These are phyloP conservation scores for Imleria badia DNA, from an alignment of 768 basidiomycete genomes.

Conservation along the genomic window DNA sequence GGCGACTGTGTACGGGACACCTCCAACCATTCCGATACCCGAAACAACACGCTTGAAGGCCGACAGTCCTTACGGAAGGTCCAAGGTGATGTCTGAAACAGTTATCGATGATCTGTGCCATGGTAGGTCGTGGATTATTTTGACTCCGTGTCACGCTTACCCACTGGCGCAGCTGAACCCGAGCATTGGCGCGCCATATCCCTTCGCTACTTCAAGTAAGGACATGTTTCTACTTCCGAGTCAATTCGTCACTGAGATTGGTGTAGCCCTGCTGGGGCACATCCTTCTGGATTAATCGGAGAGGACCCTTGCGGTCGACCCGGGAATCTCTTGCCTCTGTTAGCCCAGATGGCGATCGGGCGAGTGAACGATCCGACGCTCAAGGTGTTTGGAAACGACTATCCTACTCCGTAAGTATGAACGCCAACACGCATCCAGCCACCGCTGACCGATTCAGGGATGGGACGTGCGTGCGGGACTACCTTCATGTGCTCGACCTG, in stretches of 20 bases:
- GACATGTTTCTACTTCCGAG: neutral
- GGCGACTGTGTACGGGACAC: conserved; percentile 97
- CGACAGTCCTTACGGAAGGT: conserved; percentile 92
- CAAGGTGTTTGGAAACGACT: conserved; percentile 95
- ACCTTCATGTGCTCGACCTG: conserved; percentile 90
- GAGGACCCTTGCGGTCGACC: conserved; percentile 97
- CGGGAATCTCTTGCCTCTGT: conserved; percentile 88
- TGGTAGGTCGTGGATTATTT: conserved; percentile 42
- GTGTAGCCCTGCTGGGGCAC: conserved; percentile 91
- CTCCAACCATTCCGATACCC: conserved; percentile 89
- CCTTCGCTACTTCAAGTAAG: conserved; percentile 95
- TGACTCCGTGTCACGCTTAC: conserved; percentile 1
- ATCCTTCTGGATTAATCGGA: conserved; percentile 92
- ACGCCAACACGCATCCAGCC: too few species aligned
- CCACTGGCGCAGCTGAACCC: conserved; percentile 53
- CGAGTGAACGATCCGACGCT: conserved; percentile 67
- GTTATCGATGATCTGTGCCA: conserved; percentile 87
- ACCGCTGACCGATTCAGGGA: conserved; percentile 50
- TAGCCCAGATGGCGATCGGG: conserved; percentile 94
- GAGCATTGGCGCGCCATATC: conserved; percentile 78
- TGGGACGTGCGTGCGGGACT: conserved; percentile 97
- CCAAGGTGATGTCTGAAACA: conserved; percentile 93
- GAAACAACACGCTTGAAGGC: conserved; percentile 86
- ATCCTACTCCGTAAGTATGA: conserved; percentile 77
- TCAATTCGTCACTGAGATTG: conserved; percentile 3